phyloP scores from a whole-genome alignment of 805 yeast species.

The Yamadazyma phyllophila region DNA sequence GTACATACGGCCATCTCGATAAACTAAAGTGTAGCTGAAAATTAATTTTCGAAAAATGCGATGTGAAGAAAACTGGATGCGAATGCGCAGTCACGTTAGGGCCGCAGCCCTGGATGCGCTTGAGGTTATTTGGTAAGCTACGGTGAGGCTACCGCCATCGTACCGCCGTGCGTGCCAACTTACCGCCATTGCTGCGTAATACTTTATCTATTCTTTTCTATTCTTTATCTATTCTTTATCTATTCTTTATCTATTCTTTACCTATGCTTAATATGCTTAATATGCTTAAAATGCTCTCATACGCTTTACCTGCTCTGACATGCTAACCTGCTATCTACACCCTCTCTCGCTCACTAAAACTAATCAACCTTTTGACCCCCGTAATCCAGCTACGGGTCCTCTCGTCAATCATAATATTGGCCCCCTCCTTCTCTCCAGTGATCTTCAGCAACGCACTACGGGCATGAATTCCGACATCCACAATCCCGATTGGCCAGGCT shows the following conservation, averaged over 20 bases:
- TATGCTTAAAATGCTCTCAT: too few species aligned
- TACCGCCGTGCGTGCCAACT: too few species aligned
- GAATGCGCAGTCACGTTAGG: constrained; percentile 8
- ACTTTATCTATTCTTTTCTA: too few species aligned
- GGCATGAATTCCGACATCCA: constrained; percentile 75
- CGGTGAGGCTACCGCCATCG: too few species aligned
- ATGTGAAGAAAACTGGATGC: constrained; percentile 4
- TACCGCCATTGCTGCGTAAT: too few species aligned
- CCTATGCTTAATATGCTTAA: too few species aligned
- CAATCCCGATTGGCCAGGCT: constrained; percentile 90
- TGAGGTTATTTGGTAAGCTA: too few species aligned
- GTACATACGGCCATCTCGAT: constrained; percentile 12
- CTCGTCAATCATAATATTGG: constrained; percentile 80
- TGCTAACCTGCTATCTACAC: neutral
- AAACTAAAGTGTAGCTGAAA: constrained; percentile 7
- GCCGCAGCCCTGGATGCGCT: constrained; percentile 1
- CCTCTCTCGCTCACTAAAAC: constrained; percentile 40
- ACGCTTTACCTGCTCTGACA: neutral
- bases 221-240: too few species aligned
- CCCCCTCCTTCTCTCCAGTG: constrained; percentile 33
- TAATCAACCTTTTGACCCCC: constrained; percentile 69
- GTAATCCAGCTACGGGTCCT: constrained; percentile 74
- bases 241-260: too few species aligned
- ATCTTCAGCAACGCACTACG: constrained; percentile 62
- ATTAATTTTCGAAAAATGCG: constrained; percentile 10